Percentiles rank a stretch among this genome's conserved stretches.
phyloP scores from a whole-genome alignment of 345 rosid genomes.

The Cochlearia excelsa region DNA sequence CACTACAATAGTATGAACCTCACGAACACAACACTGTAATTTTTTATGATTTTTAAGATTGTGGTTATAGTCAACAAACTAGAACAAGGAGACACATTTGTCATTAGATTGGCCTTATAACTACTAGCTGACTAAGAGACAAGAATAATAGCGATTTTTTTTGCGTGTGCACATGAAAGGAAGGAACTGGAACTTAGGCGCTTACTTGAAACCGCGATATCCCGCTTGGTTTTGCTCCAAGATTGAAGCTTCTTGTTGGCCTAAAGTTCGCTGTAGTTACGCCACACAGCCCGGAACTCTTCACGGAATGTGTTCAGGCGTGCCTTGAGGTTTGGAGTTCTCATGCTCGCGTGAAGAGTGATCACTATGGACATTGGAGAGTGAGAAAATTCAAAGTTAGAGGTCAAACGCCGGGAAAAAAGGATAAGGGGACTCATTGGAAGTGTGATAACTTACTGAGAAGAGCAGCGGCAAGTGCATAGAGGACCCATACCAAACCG shows the following conservation, averaged over 20 bases:
- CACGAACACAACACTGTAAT: constrained; percentile 1
- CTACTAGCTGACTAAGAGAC: constrained; percentile 20
- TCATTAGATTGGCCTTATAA: constrained; percentile 16
- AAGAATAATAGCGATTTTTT: constrained; percentile 21
- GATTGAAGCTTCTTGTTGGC: constrained; percentile 10
- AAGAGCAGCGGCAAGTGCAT: constrained; percentile 32
- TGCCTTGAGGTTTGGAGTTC: constrained; percentile 43
- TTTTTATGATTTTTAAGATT: constrained; percentile 13
- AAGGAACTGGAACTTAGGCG: constrained; percentile 14
- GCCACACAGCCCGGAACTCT: constrained; percentile 42
- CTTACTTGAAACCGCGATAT: constrained; percentile 16
- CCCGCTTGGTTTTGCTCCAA: constrained; percentile 18
- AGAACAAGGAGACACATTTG: constrained; percentile 19
- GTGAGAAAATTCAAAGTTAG: neutral
- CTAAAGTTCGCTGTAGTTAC: constrained; percentile 37
- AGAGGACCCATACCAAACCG: constrained; percentile 35
- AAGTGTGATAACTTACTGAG: constrained; percentile 26
- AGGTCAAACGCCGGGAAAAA: neutral
- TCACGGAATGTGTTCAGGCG: constrained; percentile 42
- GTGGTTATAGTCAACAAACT: constrained; percentile 15
- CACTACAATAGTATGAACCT: constrained; percentile 13
- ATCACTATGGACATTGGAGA: constrained; percentile 18
- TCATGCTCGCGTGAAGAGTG: constrained; percentile 36
- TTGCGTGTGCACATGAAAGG: constrained; percentile 2
- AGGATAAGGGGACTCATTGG: neutral